Conservation (phyloP, 2,329 filamentous ascomycete species). For the Phaeosphaeriaceae sp. region DNA sequence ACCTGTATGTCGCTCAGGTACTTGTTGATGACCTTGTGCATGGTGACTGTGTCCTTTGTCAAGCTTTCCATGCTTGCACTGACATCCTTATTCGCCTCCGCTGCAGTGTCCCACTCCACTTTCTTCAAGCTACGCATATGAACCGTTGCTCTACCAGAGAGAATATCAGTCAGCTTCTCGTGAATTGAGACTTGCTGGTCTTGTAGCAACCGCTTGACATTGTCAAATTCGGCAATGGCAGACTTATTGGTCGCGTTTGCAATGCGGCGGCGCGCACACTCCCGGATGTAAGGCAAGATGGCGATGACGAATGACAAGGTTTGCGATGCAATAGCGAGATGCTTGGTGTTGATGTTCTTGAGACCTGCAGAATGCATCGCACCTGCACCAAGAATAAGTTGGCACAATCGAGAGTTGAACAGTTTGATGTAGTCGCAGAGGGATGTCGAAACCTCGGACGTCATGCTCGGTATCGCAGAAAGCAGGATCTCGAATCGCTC, state of each 20-base stretch:
- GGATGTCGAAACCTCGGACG: slow-evolving; percentile 77
- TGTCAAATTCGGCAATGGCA: slow-evolving; percentile 82
- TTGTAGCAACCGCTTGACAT: slow-evolving; percentile 80
- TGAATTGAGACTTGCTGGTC: slow-evolving; percentile 92
- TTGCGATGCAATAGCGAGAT: slow-evolving; percentile 90
- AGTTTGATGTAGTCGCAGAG: slow-evolving; percentile 87
- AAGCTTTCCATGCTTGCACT: slow-evolving; percentile 86
- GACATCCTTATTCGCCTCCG: slow-evolving; percentile 50
- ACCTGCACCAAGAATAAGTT: slow-evolving; percentile 93
- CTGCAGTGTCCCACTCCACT: slow-evolving; percentile 72
- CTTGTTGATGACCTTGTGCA: slow-evolving; percentile 83
- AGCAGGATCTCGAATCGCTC: slow-evolving; percentile 84
- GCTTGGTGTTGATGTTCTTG: slow-evolving; percentile 90
- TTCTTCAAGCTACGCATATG: slow-evolving; percentile 78
- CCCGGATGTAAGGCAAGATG: slow-evolving; percentile 86
- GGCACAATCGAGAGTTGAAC: slow-evolving; percentile 96
- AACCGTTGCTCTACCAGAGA: slow-evolving; percentile 76
- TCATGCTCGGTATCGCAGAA: slow-evolving; percentile 86
- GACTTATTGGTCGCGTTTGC: slow-evolving; percentile 53
- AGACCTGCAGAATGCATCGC: slow-evolving; percentile 87
- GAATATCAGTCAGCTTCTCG: slow-evolving; percentile 92
- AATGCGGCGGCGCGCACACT: slow-evolving; percentile 82
- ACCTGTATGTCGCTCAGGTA: slow-evolving; percentile 80
- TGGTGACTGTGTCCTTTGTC: slow-evolving; percentile 81
- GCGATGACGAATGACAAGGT: slow-evolving; percentile 86